A percentile compares a stretch with the other conserved stretches of the same genome.
Evolutionary conservation across 371 early-diverging fungal species (phyloP).

Genomic region (Saksenaea vasiformis): DNA sequence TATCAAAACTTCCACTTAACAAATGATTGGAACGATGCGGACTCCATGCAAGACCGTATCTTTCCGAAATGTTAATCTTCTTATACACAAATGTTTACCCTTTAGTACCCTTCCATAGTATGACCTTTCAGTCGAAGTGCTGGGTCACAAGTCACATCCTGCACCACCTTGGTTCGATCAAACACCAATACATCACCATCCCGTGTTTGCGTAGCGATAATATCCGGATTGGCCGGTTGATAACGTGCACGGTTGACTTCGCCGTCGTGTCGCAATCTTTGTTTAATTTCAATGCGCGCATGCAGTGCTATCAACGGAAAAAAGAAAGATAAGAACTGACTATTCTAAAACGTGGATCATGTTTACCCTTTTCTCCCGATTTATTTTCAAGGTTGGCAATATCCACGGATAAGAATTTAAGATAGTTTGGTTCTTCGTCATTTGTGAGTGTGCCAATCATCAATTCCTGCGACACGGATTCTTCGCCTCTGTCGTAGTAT

Average conservation of each 20-base stretch:
- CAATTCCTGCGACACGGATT: conserved; percentile 84
- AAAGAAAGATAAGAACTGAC: background rate
- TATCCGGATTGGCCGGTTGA: conserved; percentile 93
- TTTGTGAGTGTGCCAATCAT: conserved; percentile 97
- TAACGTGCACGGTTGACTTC: conserved; percentile 96
- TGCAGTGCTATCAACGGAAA: background rate
- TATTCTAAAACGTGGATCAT: background rate
- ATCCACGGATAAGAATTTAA: conserved; percentile 91
- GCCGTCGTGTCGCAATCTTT: conserved; percentile 93
- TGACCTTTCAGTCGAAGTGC: conserved; percentile 92
- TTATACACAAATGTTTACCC: background rate
- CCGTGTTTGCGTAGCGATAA: conserved; percentile 95
- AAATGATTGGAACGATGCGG: conserved; percentile 66
- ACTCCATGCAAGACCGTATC: conserved; percentile 82
- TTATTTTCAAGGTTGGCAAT: conserved; percentile 80
- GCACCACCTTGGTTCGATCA: conserved; percentile 89
- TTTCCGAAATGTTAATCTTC: conserved; percentile 9
- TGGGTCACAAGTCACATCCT: conserved; percentile 85
- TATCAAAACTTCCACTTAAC: conserved; percentile 85
- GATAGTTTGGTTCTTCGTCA: conserved; percentile 94
- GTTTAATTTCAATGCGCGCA: conserved; percentile 70
- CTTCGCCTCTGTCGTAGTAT: conserved; percentile 56
- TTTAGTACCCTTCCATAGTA: conserved; percentile 92
- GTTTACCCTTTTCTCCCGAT: conserved; percentile 61
- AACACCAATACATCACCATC: conserved; percentile 93